phyloP scores from a whole-genome alignment of 371 early-diverging fungal genomes.

The Coemansia sp. region DNA sequence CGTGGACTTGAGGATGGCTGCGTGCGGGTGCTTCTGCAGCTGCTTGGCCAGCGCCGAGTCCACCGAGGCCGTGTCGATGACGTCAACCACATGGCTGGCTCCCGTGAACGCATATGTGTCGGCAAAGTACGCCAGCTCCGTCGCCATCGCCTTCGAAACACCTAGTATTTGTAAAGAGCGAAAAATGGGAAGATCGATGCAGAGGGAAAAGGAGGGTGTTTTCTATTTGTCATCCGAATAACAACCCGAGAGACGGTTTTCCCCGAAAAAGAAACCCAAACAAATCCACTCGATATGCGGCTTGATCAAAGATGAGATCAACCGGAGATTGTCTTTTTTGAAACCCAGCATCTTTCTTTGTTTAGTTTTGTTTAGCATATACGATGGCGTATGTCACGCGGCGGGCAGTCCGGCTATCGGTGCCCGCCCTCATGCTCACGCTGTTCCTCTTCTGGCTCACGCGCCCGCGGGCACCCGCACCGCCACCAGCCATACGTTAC shows the following conservation, averaged over 20 bases:
- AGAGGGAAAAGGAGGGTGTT: neutral
- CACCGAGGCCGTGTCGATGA: neutral
- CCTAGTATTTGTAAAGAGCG: neutral
- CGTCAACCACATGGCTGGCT: constrained; percentile 2
- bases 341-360: too few relatives aligned
- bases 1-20: constrained; percentile 13
- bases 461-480: neutral
- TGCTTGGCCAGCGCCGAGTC: constrained; percentile 10
- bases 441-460: too few relatives aligned
- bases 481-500: neutral
- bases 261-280: too few relatives aligned
- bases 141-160: neutral
- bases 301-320: too few relatives aligned
- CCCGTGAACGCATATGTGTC: constrained; percentile 20
- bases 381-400: too few relatives aligned
- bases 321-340: too few relatives aligned
- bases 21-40: constrained; percentile 10
- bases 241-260: too few relatives aligned
- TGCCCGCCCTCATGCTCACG: too few relatives aligned
- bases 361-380: too few relatives aligned
- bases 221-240: too few relatives aligned
- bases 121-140: constrained; percentile 16
- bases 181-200: neutral
- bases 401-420: too few relatives aligned
- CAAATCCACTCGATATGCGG: too few relatives aligned